These are phyloP conservation scores for Rubus parviflorus DNA, from an alignment of 306 rosid species.

Conservation along the genomic window DNA sequence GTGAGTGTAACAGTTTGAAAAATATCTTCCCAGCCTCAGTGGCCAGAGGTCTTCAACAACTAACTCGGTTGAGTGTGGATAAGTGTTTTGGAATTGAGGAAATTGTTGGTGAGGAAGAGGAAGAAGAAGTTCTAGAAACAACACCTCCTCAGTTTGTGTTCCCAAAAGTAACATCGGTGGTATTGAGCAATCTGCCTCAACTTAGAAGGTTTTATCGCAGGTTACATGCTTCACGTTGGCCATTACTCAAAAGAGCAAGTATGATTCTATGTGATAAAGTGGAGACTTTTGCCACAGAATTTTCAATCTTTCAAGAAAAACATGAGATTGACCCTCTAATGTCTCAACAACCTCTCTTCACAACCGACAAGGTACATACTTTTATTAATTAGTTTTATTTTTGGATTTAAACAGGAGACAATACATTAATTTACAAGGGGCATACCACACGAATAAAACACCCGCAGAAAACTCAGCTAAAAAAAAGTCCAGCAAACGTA, in stretches of 20 bases:
- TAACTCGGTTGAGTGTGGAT: slow-evolving; percentile 15
- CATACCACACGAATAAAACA: too few species aligned
- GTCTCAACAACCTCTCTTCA: neutral
- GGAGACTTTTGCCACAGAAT: neutral
- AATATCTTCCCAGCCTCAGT: slow-evolving; percentile 30
- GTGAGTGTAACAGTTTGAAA: slow-evolving; percentile 20
- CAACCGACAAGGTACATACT: neutral
- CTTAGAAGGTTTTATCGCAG: slow-evolving; percentile 22
- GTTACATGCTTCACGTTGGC: slow-evolving; percentile 18
- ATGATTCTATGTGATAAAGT: neutral
- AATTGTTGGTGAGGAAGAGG: slow-evolving; percentile 17
- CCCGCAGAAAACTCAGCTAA: too few species aligned
- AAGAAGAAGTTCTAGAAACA: neutral
- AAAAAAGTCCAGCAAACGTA: too few species aligned
- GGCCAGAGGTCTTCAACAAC: slow-evolving; percentile 21
- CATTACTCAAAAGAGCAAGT: neutral
- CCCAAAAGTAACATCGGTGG: neutral
- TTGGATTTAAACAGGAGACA: too few species aligned
- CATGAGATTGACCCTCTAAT: neutral
- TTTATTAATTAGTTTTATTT: neutral
- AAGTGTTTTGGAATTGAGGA: slow-evolving; percentile 22
- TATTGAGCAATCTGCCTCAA: neutral
- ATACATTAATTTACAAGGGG: too few species aligned
- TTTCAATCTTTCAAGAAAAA: neutral
- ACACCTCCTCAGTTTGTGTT: slow-evolving; percentile 11